Evolutionary conservation across 257 asterid genomes (phyloP).

Genomic region (Linaria vulgaris): DNA sequence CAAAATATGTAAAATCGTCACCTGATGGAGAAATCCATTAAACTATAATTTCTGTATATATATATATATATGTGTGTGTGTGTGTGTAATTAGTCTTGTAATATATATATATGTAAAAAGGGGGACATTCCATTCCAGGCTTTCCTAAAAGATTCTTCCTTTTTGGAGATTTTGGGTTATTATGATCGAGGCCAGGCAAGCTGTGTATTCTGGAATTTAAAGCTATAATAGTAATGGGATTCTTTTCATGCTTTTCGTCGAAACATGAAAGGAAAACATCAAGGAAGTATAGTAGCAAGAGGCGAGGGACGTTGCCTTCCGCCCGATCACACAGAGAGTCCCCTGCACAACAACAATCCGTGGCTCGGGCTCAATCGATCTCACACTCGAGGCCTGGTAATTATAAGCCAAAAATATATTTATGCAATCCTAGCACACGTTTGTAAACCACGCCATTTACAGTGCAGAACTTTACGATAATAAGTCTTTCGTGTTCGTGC

Average conservation of each 20-base stretch:
- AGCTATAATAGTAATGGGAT: slow-evolving; percentile 57
- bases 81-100: background rate
- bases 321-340: slow-evolving; percentile 34
- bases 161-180: background rate
- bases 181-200: background rate
- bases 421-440: no score
- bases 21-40: background rate
- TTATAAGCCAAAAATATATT: background rate
- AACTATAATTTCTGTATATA: background rate
- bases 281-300: slow-evolving; percentile 29
- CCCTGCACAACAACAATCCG: slow-evolving; percentile 34
- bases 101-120: no score
- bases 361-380: slow-evolving; percentile 21
- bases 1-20: background rate
- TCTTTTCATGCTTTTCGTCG: slow-evolving; percentile 75
- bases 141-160: background rate
- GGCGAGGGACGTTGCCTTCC: slow-evolving; percentile 26
- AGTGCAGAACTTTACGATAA: no score
- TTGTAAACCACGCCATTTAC: no score
- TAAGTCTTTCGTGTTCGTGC: no score
- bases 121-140: background rate
- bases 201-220: slow-evolving; percentile 20
- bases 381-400: slow-evolving; percentile 42
- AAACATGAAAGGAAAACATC: slow-evolving; percentile 40
- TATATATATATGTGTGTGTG: no score